These are phyloP conservation scores for Chalciporus piperatus DNA, from an alignment of 768 basidiomycete species.

Conservation along the genomic window DNA sequence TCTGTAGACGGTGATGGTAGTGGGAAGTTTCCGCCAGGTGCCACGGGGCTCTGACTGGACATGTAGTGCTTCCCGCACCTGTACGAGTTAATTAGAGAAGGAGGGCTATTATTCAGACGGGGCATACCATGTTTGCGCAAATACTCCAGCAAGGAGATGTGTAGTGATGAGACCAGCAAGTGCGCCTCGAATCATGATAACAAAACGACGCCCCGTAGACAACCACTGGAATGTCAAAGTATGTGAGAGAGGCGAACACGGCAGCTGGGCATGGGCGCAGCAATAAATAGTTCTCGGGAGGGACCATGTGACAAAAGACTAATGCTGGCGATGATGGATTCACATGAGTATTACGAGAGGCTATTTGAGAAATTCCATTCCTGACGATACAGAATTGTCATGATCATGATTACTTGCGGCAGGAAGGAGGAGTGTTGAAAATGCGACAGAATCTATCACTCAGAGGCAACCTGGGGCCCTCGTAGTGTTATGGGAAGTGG, in stretches of 20 bases:
- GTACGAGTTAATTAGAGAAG: too few species aligned
- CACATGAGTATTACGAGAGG: too few species aligned
- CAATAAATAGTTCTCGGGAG: not conserved
- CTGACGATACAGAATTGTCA: too few species aligned
- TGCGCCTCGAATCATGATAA: conserved; percentile 13
- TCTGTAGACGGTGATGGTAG: conserved; percentile 34
- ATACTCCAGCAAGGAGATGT: conserved; percentile 12
- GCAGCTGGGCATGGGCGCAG: not conserved
- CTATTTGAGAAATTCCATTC: too few species aligned
- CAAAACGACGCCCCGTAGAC: not conserved
- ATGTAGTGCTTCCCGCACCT: conserved; percentile 63
- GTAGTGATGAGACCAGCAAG: conserved; percentile 6
- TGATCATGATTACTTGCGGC: too few species aligned
- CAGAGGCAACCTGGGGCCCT: too few species aligned
- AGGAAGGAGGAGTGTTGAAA: too few species aligned
- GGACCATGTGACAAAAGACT: not conserved
- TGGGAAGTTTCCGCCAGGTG: conserved; percentile 52
- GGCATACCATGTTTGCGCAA: conserved; percentile 32
- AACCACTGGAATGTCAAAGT: too few species aligned
- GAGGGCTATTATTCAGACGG: not conserved
- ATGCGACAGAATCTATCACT: too few species aligned
- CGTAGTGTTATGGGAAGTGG: too few species aligned
- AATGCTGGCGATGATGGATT: too few species aligned
- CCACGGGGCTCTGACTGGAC: conserved; percentile 37
- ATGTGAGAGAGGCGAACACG: not conserved